Conservation (phyloP, 1,139 yeast species). For the Suhomyces chickasaworum region DNA sequence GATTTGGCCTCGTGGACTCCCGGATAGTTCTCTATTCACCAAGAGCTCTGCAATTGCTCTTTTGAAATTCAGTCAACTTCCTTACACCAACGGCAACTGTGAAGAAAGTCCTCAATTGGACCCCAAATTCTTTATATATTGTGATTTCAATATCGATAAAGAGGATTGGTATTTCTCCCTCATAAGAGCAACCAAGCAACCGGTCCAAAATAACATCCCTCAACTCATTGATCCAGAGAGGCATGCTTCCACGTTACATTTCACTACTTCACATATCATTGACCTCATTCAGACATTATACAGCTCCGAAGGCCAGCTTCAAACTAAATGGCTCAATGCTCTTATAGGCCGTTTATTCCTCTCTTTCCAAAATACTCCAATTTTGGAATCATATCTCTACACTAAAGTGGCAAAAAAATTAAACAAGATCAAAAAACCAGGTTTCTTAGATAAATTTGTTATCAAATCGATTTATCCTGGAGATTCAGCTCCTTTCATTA, state of each 20-base stretch:
- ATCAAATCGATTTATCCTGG: slow-evolving; percentile 79
- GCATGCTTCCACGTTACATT: slow-evolving; percentile 74
- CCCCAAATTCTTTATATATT: slow-evolving; percentile 63
- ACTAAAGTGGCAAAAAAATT: slow-evolving; percentile 69
- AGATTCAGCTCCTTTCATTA: slow-evolving; percentile 73
- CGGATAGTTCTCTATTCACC: slow-evolving; percentile 78
- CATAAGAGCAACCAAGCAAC: slow-evolving; percentile 73
- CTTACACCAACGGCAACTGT: background rate
- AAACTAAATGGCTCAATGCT: slow-evolving; percentile 90
- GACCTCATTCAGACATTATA: slow-evolving; percentile 74
- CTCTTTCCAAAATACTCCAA: slow-evolving; percentile 70
- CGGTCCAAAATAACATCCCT: slow-evolving; percentile 17
- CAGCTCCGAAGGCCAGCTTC: slow-evolving; percentile 79
- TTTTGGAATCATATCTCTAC: slow-evolving; percentile 58
- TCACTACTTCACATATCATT: slow-evolving; percentile 69
- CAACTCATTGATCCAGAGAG: slow-evolving; percentile 32
- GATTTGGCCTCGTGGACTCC: slow-evolving; percentile 80
- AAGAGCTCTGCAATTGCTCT: slow-evolving; percentile 79
- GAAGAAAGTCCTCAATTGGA: background rate
- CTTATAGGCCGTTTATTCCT: slow-evolving; percentile 78
- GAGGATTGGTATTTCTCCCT: slow-evolving; percentile 92
- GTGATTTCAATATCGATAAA: slow-evolving; percentile 76
- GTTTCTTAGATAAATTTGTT: slow-evolving; percentile 79
- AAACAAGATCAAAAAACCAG: slow-evolving; percentile 80
- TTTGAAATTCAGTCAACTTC: slow-evolving; percentile 22